Evolutionary conservation across 108 stramenopile genomes (phyloP), one percentile per base, ranked within the genome.

Genomic region (Nitzschia inconspicua): DNA sequence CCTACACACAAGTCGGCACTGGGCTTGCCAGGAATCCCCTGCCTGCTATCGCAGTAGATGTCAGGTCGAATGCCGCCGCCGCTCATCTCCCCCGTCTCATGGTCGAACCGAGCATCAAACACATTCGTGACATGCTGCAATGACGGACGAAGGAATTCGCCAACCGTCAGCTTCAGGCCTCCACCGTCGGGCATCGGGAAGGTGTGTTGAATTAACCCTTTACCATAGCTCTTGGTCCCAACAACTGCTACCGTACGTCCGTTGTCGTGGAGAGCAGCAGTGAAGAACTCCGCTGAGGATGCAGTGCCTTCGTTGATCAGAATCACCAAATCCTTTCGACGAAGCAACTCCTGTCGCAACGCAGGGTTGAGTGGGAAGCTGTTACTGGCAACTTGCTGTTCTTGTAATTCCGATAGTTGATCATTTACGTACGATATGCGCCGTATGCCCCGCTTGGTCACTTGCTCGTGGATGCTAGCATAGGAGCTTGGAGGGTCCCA

Each of bases 181-280:
- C 88, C 92, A 16, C 92, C 92, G 60, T 93, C 92, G 2, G 86
- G 90, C 79, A 87, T 78, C 3, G 90, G 90, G 63, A 91, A 91
- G n/a, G 90, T 91, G 50, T 91, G 90, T 47, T 86, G 90, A 48
- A 91, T 91, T 24, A 87, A 57, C 9, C 76, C 82, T 65, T 91
- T 91, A 1, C 90, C 90, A 64, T 75, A 91, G 1, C 78, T 84
- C 31, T 82, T 77, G 64, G 82, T 82, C 8, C 90, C 90, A 8
- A 91, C 72, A 19, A 84, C 36, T 36, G 86, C 85, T 13, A 84
- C 70, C 11, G 82, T 75, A 54, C 90, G 77, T 30, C 78, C 84
- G 73, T 91, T 91, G 56, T 91, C 90, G 39, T 79, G 84, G 10
- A 91, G 65, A 0, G 86, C 70, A 31, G 84, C 68, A 5, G 78